A percentile compares a stretch with the other conserved stretches of the same genome.
Evolutionary conservation across 306 rosid genomes (phyloP).

Genomic region (Pyrus pyrifolia): DNA sequence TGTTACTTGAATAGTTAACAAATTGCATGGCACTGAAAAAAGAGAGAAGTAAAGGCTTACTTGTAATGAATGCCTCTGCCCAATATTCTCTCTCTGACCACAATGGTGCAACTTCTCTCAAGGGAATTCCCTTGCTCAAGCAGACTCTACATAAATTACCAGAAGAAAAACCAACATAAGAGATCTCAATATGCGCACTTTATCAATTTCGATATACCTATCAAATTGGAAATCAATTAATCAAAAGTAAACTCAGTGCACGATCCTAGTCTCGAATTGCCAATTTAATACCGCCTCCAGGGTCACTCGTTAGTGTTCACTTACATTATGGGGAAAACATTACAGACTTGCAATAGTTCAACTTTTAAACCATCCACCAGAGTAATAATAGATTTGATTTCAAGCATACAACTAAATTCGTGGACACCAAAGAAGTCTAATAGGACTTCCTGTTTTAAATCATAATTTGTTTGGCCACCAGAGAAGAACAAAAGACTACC

Average conservation of each 20-base stretch:
- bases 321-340: neutral
- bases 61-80: conserved; percentile 89
- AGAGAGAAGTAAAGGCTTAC: conserved; percentile 31
- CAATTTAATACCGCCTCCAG: neutral
- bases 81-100: conserved; percentile 68
- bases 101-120: conserved; percentile 72
- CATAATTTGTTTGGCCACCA: neutral
- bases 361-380: neutral
- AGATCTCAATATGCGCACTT: conserved; percentile 1
- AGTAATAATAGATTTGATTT: neutral
- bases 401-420: neutral
- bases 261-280: neutral
- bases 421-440: neutral
- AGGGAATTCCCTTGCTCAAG: conserved; percentile 58
- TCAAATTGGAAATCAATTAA: neutral
- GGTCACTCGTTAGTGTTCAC: neutral
- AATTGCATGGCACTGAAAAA: neutral
- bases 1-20: neutral
- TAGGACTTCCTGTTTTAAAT: neutral
- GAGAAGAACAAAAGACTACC: neutral
- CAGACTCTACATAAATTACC: conserved; percentile 47
- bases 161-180: neutral
- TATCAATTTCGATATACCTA: neutral
- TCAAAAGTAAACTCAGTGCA: neutral
- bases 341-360: neutral